A percentile compares a stretch with the other conserved stretches of the same genome.
Conservation (phyloP, 2,329 filamentous ascomycete genomes). For the Hymenoscyphus occultus region DNA sequence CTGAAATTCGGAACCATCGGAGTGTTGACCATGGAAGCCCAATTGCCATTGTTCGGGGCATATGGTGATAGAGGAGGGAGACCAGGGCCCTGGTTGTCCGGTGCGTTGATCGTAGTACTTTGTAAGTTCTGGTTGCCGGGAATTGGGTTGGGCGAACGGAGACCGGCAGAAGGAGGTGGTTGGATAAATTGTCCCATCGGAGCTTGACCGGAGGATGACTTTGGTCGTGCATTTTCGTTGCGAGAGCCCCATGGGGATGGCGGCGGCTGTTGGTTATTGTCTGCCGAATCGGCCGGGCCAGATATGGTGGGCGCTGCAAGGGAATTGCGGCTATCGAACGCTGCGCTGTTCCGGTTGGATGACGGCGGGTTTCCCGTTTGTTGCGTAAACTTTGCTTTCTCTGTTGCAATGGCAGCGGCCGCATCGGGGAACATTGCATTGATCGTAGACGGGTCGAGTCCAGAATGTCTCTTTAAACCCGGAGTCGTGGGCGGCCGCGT, state of each 20-base stretch:
- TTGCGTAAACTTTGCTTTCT: conserved; percentile 96
- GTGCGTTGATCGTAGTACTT: conserved; percentile 74
- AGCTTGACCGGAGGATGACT: conserved; percentile 73
- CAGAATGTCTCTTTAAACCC: conserved; percentile 84
- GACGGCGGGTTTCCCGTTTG: conserved; percentile 86
- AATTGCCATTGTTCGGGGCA: conserved; percentile 78
- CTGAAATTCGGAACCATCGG: conserved; percentile 90
- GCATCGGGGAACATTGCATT: conserved; percentile 99
- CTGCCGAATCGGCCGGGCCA: conserved; percentile 60
- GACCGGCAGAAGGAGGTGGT: conserved; percentile 67
- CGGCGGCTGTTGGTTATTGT: conserved; percentile 62
- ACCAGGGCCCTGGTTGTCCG: conserved; percentile 65
- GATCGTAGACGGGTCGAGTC: conserved; percentile 88
- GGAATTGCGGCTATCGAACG: conserved; percentile 70
- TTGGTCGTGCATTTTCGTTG: conserved; percentile 60
- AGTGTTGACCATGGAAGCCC: conserved; percentile 98
- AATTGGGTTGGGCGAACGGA: conserved; percentile 76
- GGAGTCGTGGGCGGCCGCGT: conserved; percentile 76
- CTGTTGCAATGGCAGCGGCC: conserved; percentile 94
- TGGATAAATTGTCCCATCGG: conserved; percentile 96
- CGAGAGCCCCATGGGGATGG: conserved; percentile 75
- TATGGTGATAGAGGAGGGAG: conserved; percentile 85
- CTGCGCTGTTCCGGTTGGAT: conserved; percentile 88
- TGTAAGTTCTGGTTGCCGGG: conserved; percentile 70
- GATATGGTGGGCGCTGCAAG: conserved; percentile 74